Evolutionary conservation across 225 moss, liverwort and hornwort species (phyloP).

Genomic region (Polytrichum formosum): DNA sequence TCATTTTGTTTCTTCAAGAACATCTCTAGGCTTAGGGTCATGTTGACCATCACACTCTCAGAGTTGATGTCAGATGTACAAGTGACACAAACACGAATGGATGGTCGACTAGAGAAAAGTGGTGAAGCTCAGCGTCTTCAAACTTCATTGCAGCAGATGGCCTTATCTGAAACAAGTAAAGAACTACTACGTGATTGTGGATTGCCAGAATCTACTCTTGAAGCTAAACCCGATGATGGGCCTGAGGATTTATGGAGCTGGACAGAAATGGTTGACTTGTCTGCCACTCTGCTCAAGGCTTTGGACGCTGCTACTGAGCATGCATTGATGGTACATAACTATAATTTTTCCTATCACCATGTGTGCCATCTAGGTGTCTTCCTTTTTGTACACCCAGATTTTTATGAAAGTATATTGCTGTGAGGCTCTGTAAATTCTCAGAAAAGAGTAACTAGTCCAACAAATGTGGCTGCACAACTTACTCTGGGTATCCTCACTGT

Average conservation of each 20-base stretch:
- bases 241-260: constrained; percentile 79
- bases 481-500: too few relatives aligned
- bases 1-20: constrained; percentile 84
- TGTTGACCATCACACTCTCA: constrained; percentile 96
- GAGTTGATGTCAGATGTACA: constrained; percentile 99
- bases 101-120: constrained; percentile 82
- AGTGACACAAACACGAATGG: constrained; percentile 85
- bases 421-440: too few relatives aligned
- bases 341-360: neutral
- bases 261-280: constrained; percentile 77
- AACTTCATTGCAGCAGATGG: constrained; percentile 80
- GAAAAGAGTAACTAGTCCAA: too few relatives aligned
- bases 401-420: too few relatives aligned
- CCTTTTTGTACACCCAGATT: too few relatives aligned
- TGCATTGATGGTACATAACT: constrained; percentile 68
- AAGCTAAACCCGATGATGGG: constrained; percentile 59
- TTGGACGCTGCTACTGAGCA: constrained; percentile 97
- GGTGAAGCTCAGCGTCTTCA: constrained; percentile 90
- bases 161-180: constrained; percentile 44
- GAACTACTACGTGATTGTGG: constrained; percentile 76
- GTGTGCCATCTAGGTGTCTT: too few relatives aligned
- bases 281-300: constrained; percentile 81
- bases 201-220: constrained; percentile 69
- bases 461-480: too few relatives aligned
- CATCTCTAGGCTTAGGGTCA: constrained; percentile 90